Evolutionary conservation across 2,329 filamentous ascomycete species (phyloP).

Genomic region (Falciphora oryzae): DNA sequence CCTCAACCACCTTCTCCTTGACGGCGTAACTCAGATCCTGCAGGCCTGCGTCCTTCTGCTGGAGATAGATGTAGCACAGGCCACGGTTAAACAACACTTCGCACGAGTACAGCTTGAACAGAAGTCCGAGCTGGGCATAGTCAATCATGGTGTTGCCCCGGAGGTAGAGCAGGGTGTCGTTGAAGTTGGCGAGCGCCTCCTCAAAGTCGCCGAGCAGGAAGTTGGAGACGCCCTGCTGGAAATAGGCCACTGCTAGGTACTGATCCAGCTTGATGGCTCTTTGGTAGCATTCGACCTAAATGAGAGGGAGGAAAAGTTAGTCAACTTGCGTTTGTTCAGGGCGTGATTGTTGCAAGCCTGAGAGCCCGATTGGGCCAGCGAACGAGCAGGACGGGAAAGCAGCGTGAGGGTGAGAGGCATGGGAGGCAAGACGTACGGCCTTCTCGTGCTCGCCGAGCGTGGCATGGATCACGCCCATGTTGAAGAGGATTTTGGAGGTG

Average conservation of each 20-base stretch:
- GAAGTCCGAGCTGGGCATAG: conserved; percentile 89
- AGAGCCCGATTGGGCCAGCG: neutral
- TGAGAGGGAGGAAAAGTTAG: conserved; percentile 14
- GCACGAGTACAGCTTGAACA: conserved; percentile 96
- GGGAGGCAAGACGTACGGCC: conserved; percentile 59
- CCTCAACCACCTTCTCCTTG: conserved; percentile 92
- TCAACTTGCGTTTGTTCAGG: neutral
- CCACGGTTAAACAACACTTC: conserved; percentile 97
- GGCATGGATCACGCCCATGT: conserved; percentile 95
- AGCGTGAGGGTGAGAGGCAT: conserved; percentile 13
- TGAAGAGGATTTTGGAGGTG: conserved; percentile 97
- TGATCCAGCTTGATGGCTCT: conserved; percentile 84
- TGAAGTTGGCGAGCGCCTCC: conserved; percentile 96
- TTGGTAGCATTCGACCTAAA: conserved; percentile 89
- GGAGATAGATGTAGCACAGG: conserved; percentile 93
- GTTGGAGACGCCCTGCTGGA: conserved; percentile 97
- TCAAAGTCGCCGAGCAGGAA: conserved; percentile 96
- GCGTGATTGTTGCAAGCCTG: neutral
- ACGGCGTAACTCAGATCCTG: conserved; percentile 86
- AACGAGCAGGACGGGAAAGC: conserved; percentile 1
- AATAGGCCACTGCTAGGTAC: conserved; percentile 96
- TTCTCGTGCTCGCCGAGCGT: conserved; percentile 93
- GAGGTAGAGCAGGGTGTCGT: conserved; percentile 91
- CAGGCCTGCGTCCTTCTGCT: conserved; percentile 85
- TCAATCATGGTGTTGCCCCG: conserved; percentile 96